Evolutionary conservation across 352 stramenopile species (phyloP).

Genomic region (Phytopythium chamaehyphon): DNA sequence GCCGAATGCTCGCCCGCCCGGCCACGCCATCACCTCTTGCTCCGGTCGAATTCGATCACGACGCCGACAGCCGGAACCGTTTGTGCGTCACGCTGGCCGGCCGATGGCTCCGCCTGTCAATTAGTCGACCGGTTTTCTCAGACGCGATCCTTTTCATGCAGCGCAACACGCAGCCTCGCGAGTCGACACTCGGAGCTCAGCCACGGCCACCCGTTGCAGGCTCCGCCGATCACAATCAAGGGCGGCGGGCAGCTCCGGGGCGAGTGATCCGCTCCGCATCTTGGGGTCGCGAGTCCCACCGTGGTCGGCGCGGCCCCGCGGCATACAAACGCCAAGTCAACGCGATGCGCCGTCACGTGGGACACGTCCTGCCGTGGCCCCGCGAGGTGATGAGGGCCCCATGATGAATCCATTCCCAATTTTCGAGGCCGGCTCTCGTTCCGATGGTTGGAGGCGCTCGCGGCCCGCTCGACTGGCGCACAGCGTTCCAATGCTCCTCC

Average conservation of each 20-base stretch:
- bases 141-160: too few relatives aligned
- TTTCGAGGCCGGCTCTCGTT: constrained; percentile 4
- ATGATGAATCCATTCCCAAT: constrained; percentile 3
- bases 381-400: background rate
- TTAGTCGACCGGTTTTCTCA: too few relatives aligned
- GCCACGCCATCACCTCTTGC: too few relatives aligned
- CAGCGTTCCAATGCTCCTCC: too few relatives aligned
- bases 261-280: background rate
- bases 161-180: too few relatives aligned
- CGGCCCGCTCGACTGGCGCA: background rate
- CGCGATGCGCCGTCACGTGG: constrained; percentile 3
- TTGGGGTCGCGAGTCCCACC: background rate
- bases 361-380: constrained; percentile 2
- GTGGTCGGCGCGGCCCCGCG: background rate
- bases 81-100: too few relatives aligned
- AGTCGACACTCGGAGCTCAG: too few relatives aligned
- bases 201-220: background rate
- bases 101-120: too few relatives aligned
- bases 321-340: background rate
- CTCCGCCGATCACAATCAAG: constrained; percentile 7
- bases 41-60: too few relatives aligned
- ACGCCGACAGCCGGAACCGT: too few relatives aligned
- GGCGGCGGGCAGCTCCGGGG: background rate
- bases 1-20: too few relatives aligned
- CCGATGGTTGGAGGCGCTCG: constrained; percentile 4